These are phyloP conservation scores for Oemleria cerasiformis DNA, from an alignment of 306 rosid species.

Conservation along the genomic window DNA sequence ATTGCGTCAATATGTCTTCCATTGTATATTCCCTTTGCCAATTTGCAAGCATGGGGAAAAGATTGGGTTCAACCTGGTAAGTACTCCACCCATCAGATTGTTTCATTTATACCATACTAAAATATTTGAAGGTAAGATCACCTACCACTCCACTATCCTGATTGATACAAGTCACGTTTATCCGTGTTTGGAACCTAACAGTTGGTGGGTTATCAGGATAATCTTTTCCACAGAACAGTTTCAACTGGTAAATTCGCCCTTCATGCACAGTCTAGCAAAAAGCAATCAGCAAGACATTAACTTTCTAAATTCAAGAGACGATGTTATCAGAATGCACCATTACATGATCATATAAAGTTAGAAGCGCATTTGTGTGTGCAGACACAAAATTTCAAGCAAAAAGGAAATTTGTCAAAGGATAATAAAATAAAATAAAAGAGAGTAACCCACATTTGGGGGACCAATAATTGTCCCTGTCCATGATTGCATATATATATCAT, in stretches of 20 bases:
- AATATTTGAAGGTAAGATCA: slow-evolving; percentile 13
- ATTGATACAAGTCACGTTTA: slow-evolving; percentile 91
- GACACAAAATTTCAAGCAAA: neutral
- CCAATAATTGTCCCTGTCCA: slow-evolving; percentile 99
- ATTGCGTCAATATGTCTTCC: slow-evolving; percentile 84
- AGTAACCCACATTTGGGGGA: slow-evolving; percentile 74
- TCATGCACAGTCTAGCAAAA: slow-evolving; percentile 84
- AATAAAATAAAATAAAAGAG: neutral
- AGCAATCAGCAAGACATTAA: slow-evolving; percentile 28
- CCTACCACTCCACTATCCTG: slow-evolving; percentile 89
- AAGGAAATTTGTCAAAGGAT: neutral
- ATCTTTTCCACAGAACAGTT: slow-evolving; percentile 85
- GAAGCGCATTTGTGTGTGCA: neutral
- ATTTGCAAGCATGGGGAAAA: slow-evolving; percentile 90
- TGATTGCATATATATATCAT: slow-evolving; percentile 90
- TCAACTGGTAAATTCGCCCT: slow-evolving; percentile 90
- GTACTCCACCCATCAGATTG: slow-evolving; percentile 30
- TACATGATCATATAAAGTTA: neutral
- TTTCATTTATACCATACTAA: slow-evolving; percentile 18
- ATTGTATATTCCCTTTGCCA: slow-evolving; percentile 90
- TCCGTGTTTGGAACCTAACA: slow-evolving; percentile 87
- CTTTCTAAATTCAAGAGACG: neutral
- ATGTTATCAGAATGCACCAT: neutral
- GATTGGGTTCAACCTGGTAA: slow-evolving; percentile 82
- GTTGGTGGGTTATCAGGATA: slow-evolving; percentile 93